Conservation (phyloP, 2,329 filamentous ascomycete genomes). For the Aspergillus pseudoviridinutans region DNA sequence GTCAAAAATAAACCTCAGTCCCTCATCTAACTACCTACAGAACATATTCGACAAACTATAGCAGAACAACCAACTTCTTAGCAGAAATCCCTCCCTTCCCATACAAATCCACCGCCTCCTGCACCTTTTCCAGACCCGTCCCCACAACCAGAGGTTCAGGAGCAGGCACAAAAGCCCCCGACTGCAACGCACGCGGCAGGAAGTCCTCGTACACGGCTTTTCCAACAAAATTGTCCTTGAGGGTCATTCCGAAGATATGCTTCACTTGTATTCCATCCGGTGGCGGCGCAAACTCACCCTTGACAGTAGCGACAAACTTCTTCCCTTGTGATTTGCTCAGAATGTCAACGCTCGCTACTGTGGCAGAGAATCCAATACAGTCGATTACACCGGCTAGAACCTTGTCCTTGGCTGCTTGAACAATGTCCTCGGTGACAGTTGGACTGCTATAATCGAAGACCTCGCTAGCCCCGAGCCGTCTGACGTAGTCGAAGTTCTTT, state of each 20-base stretch:
- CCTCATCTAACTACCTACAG: background rate
- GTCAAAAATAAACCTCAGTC: no score
- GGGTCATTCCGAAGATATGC: slow-evolving; percentile 19
- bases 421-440: slow-evolving; percentile 10
- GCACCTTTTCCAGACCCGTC: no score
- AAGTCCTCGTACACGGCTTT: slow-evolving; percentile 27
- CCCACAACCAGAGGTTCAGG: slow-evolving; percentile 34
- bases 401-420: slow-evolving; percentile 11
- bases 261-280: slow-evolving; percentile 17
- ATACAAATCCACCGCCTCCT: no score
- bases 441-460: slow-evolving; percentile 44
- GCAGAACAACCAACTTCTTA: no score
- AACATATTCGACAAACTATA: no score
- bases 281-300: slow-evolving; percentile 5
- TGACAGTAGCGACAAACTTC: slow-evolving; percentile 16
- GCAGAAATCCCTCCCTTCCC: no score
- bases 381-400: slow-evolving; percentile 7
- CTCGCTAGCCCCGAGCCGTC: slow-evolving; percentile 41
- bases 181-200: slow-evolving; percentile 27
- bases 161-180: slow-evolving; percentile 23
- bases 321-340: slow-evolving; percentile 8
- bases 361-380: slow-evolving; percentile 4
- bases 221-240: slow-evolving; percentile 26
- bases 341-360: slow-evolving; percentile 6
- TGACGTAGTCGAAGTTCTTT: slow-evolving; percentile 23